Percentiles rank a stretch among this genome's conserved stretches.
Evolutionary conservation across 225 moss, liverwort and hornwort species (phyloP).

Genomic region (Anthoceros angustus): DNA sequence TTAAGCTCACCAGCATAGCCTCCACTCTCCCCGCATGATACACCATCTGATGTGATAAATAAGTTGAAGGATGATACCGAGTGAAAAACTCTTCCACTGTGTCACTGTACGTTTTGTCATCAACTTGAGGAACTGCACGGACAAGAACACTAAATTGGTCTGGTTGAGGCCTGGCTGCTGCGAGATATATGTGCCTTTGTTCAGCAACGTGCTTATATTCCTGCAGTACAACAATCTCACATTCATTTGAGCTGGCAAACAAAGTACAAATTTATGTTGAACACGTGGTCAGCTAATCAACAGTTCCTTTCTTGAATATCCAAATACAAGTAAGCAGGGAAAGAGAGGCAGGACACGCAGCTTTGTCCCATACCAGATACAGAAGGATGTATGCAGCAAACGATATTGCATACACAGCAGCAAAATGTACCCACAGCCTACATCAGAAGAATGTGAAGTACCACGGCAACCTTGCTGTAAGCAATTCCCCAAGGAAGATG

Average conservation of each 20-base stretch:
- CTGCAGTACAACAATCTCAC: slow-evolving; percentile 20
- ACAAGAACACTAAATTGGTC: slow-evolving; percentile 87
- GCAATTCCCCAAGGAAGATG: neutral
- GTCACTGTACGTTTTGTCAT: slow-evolving; percentile 39
- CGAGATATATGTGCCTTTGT: slow-evolving; percentile 44
- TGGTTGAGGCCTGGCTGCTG: slow-evolving; percentile 46
- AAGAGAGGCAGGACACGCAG: neutral
- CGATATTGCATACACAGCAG: slow-evolving; percentile 77
- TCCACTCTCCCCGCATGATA: slow-evolving; percentile 40
- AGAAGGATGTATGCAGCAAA: slow-evolving; percentile 55
- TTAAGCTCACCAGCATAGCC: slow-evolving; percentile 42
- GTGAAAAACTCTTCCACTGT: slow-evolving; percentile 61
- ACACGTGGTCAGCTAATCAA: neutral
- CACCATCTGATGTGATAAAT: slow-evolving; percentile 77
- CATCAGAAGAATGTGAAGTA: slow-evolving; percentile 14
- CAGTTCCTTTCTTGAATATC: neutral
- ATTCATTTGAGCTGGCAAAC: slow-evolving; percentile 5
- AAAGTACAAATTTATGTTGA: neutral
- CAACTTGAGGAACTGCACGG: slow-evolving; percentile 46
- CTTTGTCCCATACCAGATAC: slow-evolving; percentile 30
- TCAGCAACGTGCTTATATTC: slow-evolving; percentile 49
- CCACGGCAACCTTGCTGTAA: slow-evolving; percentile 20
- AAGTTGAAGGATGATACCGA: slow-evolving; percentile 51
- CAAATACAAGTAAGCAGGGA: neutral
- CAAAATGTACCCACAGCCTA: slow-evolving; percentile 89